These are phyloP conservation scores for Hyparrhenia diplandra DNA, from an alignment of 176 grass and related monocot genomes.

Conservation along the genomic window DNA sequence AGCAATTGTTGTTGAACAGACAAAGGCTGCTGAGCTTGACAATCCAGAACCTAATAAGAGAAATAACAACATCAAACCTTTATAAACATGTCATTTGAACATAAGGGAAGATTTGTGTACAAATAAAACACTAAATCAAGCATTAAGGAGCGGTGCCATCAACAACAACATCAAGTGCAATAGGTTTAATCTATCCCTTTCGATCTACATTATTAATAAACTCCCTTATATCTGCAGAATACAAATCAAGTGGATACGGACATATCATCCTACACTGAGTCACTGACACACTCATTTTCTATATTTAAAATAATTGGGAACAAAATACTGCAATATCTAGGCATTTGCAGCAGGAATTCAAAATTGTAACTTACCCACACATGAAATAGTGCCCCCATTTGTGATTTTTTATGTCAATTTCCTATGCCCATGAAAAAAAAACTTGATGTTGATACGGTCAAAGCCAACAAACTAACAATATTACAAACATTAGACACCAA, in stretches of 20 bases:
- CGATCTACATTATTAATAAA: constrained; percentile 69
- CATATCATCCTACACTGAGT: too few relatives aligned
- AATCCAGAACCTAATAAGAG: constrained; percentile 72
- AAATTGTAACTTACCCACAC: constrained; percentile 69
- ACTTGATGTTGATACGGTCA: not conserved
- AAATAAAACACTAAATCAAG: not conserved
- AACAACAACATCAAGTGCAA: constrained; percentile 80
- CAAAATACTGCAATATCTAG: not conserved
- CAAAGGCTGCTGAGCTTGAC: constrained; percentile 96
- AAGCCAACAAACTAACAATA: not conserved
- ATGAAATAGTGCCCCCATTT: constrained; percentile 98
- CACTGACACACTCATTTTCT: not conserved
- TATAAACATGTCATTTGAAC: not conserved
- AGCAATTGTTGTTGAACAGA: constrained; percentile 91
- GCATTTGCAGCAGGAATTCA: not conserved
- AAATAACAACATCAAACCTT: not conserved
- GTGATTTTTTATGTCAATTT: constrained; percentile 92
- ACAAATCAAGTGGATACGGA: not conserved
- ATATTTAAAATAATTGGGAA: not conserved
- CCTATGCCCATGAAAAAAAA: constrained; percentile 45
- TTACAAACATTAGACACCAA: not conserved
- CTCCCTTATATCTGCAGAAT: constrained; percentile 77
- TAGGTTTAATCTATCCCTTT: constrained; percentile 63
- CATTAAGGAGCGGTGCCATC: constrained; percentile 90
- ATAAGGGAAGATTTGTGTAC: not conserved